phyloP scores from a whole-genome alignment of 2,329 filamentous ascomycete species.

The Fusarium phyllophilum region DNA sequence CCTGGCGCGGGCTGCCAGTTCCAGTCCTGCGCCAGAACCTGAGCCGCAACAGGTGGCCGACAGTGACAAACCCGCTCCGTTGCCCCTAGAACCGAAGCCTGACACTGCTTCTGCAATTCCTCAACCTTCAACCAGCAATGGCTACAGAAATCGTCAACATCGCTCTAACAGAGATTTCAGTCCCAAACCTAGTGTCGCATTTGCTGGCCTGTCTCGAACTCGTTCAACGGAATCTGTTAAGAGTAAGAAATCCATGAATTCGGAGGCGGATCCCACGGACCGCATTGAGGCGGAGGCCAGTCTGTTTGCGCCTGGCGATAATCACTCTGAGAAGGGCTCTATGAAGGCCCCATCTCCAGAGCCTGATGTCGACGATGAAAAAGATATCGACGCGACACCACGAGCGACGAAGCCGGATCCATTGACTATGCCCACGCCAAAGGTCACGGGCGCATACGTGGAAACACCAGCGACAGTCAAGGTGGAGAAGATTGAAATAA shows the following conservation, averaged over 20 bases:
- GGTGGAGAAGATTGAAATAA: conserved; percentile 46
- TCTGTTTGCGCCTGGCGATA: conserved; percentile 65
- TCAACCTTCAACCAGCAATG: conserved; percentile 31
- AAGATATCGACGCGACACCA: conserved; percentile 58
- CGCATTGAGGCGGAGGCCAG: conserved; percentile 67
- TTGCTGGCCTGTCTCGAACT: conserved; percentile 55
- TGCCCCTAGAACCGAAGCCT: conserved; percentile 25
- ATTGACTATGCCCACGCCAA: conserved; percentile 62
- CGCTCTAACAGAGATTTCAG: conserved; percentile 39
- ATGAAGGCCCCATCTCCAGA: conserved; percentile 59
- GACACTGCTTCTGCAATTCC: conserved; percentile 26
- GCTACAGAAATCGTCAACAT: conserved; percentile 17
- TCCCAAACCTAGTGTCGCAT: conserved; percentile 58
- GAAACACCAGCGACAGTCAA: conserved; percentile 64
- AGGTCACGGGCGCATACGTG: conserved; percentile 65
- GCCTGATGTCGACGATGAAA: conserved; percentile 47
- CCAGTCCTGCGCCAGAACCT: conserved; percentile 53
- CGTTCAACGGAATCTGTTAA: conserved; percentile 59
- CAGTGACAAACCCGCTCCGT: conserved; percentile 19
- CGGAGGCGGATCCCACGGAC: conserved; percentile 65
- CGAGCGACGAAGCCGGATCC: conserved; percentile 57
- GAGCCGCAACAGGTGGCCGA: conserved; percentile 31
- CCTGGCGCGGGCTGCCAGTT: conserved; percentile 59
- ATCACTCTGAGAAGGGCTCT: conserved; percentile 66
- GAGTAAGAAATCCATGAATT: conserved; percentile 60